Evolutionary conservation across 257 asterid genomes (phyloP).

Genomic region (Echium plantagineum): DNA sequence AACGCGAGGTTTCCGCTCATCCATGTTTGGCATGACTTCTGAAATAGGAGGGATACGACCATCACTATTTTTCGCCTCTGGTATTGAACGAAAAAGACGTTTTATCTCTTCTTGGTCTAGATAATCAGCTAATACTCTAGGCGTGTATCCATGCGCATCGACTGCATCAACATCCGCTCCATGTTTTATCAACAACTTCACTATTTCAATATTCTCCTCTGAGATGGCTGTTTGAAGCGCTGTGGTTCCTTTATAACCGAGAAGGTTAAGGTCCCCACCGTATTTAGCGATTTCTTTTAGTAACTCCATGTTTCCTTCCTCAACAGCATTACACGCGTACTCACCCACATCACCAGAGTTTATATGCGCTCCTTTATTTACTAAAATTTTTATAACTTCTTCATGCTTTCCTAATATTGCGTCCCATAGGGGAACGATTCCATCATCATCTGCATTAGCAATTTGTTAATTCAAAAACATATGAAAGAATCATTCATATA

Average conservation of each 20-base stretch:
- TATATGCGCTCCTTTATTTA: constrained; percentile 48
- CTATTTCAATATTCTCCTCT: constrained; percentile 48
- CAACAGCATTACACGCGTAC: constrained; percentile 54
- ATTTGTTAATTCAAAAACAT: background rate
- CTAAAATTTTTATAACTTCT: constrained; percentile 30
- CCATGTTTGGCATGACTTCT: constrained; percentile 16
- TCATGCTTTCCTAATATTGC: constrained; percentile 55
- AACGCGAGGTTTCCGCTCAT: constrained; percentile 17
- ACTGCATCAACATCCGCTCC: constrained; percentile 50
- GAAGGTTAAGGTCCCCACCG: constrained; percentile 51
- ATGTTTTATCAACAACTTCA: constrained; percentile 42
- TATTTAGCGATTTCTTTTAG: constrained; percentile 39
- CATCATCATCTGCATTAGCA: constrained; percentile 53
- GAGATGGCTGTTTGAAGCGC: constrained; percentile 66
- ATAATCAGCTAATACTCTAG: constrained; percentile 56
- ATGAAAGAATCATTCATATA: background rate
- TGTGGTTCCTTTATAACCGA: constrained; percentile 41
- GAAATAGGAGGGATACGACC: constrained; percentile 7
- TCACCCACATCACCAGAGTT: constrained; percentile 56
- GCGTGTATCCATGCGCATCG: constrained; percentile 57
- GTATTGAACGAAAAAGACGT: constrained; percentile 26
- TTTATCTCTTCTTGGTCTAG: constrained; percentile 52
- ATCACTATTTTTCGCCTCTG: constrained; percentile 8
- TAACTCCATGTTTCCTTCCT: constrained; percentile 44
- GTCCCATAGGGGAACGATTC: constrained; percentile 71